Base-by-base conservation (phyloP, 306 rosid genomes). In the Sindora glabra region DNA sequence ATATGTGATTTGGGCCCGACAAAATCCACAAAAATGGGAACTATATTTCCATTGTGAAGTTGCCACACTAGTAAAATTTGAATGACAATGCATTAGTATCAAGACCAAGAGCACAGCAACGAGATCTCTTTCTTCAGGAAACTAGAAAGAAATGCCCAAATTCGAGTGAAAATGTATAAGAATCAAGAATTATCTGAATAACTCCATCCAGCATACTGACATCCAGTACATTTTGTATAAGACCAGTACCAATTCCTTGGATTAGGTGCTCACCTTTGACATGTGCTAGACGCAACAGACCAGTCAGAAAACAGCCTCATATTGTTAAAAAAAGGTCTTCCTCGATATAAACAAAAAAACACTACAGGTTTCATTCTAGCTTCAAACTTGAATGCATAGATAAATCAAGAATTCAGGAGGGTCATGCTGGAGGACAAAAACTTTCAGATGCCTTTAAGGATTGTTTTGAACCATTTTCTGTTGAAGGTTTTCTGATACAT, bases 181-280 rank as follows among this genome's bases (percentile, higher is more conserved):
- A n/a, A n/a, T n/a, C n/a, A n/a, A n/a, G 14, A 21, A 41, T 68
- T 14, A 71, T 84, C 52, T 46, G 70, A 41, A 81, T 10, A 48
- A 81, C 40, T 74, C 74, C 84, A 23, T 81, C 77, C 18, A 74
- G 68, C 17, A 81, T 0, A 14, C 56, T 64, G 41, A 68, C 33
- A 56, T 74, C 79, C 21, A 86, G 77, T 55, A 84, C 75, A 41
- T 25, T 9, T 48, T 89, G 89, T 42, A 87, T 67, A 23, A 79
- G 3, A 10, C 89, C 89, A 67, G 75, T 75, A 44, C 89, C 95
- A 14, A 87, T 77, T 73, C 95, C 92, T 65, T 87, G 95, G 39
- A 84, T 87, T 60, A 73, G 68, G 75, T 87, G 95, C 67, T 27
- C 57, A 8, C 92, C 95, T 27, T 3, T 81, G 23, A n/a, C 47